Conservation (phyloP, 2,329 filamentous ascomycete genomes). For the Colletotrichum lupini region DNA sequence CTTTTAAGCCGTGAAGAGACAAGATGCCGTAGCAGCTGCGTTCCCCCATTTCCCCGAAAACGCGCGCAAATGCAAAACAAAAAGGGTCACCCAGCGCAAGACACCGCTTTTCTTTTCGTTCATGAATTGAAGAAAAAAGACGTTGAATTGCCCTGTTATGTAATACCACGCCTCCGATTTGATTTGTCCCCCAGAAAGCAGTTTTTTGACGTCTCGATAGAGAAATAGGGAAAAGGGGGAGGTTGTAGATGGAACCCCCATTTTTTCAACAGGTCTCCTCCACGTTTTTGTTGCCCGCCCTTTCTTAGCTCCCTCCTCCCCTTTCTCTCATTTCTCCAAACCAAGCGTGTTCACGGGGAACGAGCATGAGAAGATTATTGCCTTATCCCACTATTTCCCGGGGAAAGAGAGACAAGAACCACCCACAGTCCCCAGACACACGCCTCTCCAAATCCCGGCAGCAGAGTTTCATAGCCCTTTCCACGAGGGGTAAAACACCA, state of each 20-base stretch:
- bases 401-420: constrained; percentile 2
- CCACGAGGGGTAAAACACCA: constrained; percentile 14
- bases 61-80: constrained; percentile 54
- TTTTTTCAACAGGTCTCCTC: constrained; percentile 14
- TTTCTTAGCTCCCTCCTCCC: background rate
- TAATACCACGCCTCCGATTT: constrained; percentile 36
- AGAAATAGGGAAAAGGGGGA: background rate
- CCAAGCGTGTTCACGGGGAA: constrained; percentile 7
- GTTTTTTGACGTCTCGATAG: constrained; percentile 28
- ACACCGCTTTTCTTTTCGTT: constrained; percentile 22
- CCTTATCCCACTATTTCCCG: constrained; percentile 44
- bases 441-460: constrained; percentile 1
- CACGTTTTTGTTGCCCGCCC: too few species aligned
- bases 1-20: constrained; percentile 37
- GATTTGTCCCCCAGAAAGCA: constrained; percentile 37
- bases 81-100: constrained; percentile 27
- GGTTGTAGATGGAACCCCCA: background rate
- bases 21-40: constrained; percentile 53
- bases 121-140: constrained; percentile 27
- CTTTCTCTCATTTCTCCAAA: constrained; percentile 12
- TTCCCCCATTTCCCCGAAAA: constrained; percentile 57
- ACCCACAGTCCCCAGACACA: constrained; percentile 24
- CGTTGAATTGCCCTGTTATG: constrained; percentile 36
- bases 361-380: background rate
- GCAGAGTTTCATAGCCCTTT: constrained; percentile 32